Evolutionary conservation across 805 yeast species (phyloP), one percentile per base, ranked within the genome.

Genomic region (Nadsonia fulvescens): DNA sequence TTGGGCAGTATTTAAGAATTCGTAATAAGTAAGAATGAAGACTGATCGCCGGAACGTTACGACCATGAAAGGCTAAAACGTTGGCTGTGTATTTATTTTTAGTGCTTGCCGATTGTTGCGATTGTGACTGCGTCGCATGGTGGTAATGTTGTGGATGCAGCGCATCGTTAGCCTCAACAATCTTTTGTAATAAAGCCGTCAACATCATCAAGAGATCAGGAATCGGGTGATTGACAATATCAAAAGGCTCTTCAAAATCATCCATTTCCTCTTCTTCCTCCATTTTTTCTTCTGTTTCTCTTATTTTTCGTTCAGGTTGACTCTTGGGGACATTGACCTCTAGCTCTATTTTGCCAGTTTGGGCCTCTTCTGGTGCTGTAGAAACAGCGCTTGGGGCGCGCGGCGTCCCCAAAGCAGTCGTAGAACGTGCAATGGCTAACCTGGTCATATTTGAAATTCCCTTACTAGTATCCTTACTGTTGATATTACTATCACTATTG

Each of bases 1-100:
- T 89, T 0, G 99, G 96, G 49, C 99, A 89, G 53, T 89, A 89
- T 51, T 86, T 86, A 46, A 86, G 66, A 15, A 89, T 86, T 44
- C 98, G 69, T 22, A 79, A 66, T 32, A 89, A 60, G 46, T 89
- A 89, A 12, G 92, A 89, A 41, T 81, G 82, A 24, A 89, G 61
- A 8, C 83, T 68, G 28, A 89, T 89, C n/a, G 91, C 93, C 1
- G 98, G 98, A 6, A 89, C 73, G 44, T 86, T 91, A 32, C 92
- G 71, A 10, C 98, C 98, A 49, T 82, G 93, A 48, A 89, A 89
- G 23, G 93, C 89, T 31, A 86, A 54, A 4, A 86, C 78, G 13
- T 43, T 40, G 20, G 40, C 40, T 20, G 37, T 27, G 39, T 47
- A 25, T 22, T 38, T 37, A 23, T 32, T 35, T 12, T 43, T 37